Base-by-base conservation (phyloP, 805 yeast species). In the Ogataea polymorpha region DNA sequence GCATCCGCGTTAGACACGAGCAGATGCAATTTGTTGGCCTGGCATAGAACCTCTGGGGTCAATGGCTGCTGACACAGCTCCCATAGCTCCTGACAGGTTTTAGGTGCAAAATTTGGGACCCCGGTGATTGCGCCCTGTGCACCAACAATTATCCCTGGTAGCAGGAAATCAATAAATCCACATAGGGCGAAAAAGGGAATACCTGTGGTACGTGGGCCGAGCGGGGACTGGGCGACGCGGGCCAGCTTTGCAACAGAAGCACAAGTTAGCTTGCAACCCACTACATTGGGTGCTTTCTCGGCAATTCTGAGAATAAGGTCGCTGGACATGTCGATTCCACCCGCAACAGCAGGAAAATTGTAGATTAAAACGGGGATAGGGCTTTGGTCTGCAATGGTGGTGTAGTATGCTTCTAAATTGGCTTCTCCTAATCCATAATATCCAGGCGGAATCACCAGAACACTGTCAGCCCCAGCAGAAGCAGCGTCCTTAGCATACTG, bases 271-370 rank as follows among this genome's bases (percentile, higher is more conserved):
- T 48, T 48, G 10, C 38, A 32, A 6, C 51, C 51, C 23, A 35
- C 51, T 10, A 48, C 33, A 31, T 48, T 48, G 9, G 41, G 35
- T 3, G 43, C 41, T 4, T 30, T 30, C 7, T 17, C 15, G 3
- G 49, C 45, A n/a, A 48, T 28, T n/a, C 32, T 35, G 18, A 39
- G 36, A 23, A 48, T 48, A 14, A 42, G 23, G 26, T 42, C 45
- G 23, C 51, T 48, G 34, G 37, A 15, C 44, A 48, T 41, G 36
- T 53, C 55, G 25, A 65, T 60, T 23, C 62, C 63, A 32, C 67
- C 67, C 27, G 59, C 38, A n/a, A 59, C 63, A 6, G 67, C 68
- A 15, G 71, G 70, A 37, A 63, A 67, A 26, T 64, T 46, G 42
- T 67, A 66, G 27, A 67, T 57, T 39, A 66, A 42, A 2, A 67